A percentile compares a stretch with the other conserved stretches of the same genome.
Conservation (phyloP, 768 basidiomycete genomes). For the Dendrothele bispora region DNA sequence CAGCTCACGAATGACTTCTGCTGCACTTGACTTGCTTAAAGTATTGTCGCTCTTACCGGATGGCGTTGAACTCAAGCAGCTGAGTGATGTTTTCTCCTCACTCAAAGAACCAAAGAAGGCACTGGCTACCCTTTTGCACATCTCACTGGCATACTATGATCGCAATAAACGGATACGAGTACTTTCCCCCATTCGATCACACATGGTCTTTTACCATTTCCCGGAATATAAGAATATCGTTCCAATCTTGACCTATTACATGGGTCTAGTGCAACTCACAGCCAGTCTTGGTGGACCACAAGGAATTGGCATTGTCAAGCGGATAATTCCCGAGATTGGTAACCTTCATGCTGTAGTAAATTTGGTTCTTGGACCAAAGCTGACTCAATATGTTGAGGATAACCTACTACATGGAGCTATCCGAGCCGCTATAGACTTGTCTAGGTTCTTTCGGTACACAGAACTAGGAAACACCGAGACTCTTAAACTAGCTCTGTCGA, state of each 20-base stretch:
- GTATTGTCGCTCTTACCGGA: constrained; percentile 20
- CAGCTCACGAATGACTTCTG: constrained; percentile 17
- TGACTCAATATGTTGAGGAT: constrained; percentile 6
- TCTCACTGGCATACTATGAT: constrained; percentile 15
- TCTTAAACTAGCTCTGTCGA: constrained; percentile 6
- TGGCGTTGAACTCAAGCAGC: constrained; percentile 14
- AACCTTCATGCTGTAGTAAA: constrained; percentile 16
- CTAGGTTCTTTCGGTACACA: constrained; percentile 17
- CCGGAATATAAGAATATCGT: constrained; percentile 9
- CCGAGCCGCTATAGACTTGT: constrained; percentile 15
- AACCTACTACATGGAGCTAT: constrained; percentile 14
- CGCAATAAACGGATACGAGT: constrained; percentile 15
- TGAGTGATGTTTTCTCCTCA: constrained; percentile 10
- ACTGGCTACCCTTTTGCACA: constrained; percentile 15
- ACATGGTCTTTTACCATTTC: constrained; percentile 15
- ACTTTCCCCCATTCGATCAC: constrained; percentile 20
- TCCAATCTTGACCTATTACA: constrained; percentile 17
- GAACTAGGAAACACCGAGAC: constrained; percentile 15
- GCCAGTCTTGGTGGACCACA: constrained; percentile 16
- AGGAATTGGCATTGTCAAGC: constrained; percentile 14
- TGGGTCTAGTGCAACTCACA: constrained; percentile 13
- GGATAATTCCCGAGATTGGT: constrained; percentile 14
- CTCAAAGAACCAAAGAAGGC: constrained; percentile 9
- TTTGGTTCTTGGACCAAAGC: constrained; percentile 12
- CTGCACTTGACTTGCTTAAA: constrained; percentile 14